phyloP scores from a whole-genome alignment of 208 protist genomes.

The Leishmania braziliensis region DNA sequence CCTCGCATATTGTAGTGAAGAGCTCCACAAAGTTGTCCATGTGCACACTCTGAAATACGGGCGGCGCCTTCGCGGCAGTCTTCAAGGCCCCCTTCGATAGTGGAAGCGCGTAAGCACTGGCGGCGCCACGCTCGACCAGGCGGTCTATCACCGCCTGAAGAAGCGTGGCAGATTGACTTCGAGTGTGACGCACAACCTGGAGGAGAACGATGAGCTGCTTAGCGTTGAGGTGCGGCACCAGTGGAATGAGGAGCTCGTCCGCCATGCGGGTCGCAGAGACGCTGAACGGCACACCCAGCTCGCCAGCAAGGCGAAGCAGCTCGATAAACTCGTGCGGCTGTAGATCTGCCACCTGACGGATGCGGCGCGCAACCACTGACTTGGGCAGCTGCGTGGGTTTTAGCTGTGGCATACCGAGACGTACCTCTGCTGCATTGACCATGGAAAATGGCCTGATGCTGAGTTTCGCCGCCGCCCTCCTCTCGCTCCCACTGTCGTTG shows the following conservation, averaged over 20 bases:
- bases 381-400: not conserved
- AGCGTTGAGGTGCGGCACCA: slow-evolving; percentile 47
- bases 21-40: slow-evolving; percentile 43
- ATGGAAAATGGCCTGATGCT: slow-evolving; percentile 5
- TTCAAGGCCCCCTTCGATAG: slow-evolving; percentile 49
- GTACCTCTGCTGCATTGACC: not conserved
- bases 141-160: slow-evolving; percentile 37
- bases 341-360: slow-evolving; percentile 46
- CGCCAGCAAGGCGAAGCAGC: slow-evolving; percentile 62
- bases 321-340: slow-evolving; percentile 47
- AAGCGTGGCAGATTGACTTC: slow-evolving; percentile 47
- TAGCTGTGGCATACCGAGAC: not conserved
- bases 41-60: slow-evolving; percentile 36
- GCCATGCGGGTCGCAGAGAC: slow-evolving; percentile 41
- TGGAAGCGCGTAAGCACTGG: slow-evolving; percentile 37
- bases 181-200: slow-evolving; percentile 44
- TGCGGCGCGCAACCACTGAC: slow-evolving; percentile 24
- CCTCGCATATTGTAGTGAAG: slow-evolving; percentile 48
- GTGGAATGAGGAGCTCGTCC: slow-evolving; percentile 55
- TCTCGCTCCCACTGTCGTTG: not conserved
- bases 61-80: slow-evolving; percentile 39
- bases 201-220: slow-evolving; percentile 46
- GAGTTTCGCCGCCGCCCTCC: not conserved
- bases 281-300: slow-evolving; percentile 60
- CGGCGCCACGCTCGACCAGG: slow-evolving; percentile 36